A percentile compares a stretch with the other conserved stretches of the same genome.
These are phyloP conservation scores for Floccularia luteovirens DNA, from an alignment of 768 basidiomycete species.

Conservation along the genomic window DNA sequence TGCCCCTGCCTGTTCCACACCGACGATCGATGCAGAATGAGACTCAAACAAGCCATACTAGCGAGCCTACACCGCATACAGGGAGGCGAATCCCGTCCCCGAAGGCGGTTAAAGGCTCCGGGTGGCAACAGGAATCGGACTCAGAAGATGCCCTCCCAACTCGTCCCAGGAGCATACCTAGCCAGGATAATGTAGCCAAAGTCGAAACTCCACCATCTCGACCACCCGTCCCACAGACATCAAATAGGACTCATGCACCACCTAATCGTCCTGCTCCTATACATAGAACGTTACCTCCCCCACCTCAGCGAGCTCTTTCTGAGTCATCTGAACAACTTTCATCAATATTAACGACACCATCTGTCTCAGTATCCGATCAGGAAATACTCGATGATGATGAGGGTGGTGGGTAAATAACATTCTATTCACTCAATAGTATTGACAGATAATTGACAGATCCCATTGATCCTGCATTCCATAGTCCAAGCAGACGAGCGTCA, in stretches of 20 bases:
- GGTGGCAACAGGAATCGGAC: slow-evolving; percentile 2
- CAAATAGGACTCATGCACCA: not conserved
- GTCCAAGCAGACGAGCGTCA: slow-evolving; percentile 36
- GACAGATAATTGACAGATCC: slow-evolving; percentile 38
- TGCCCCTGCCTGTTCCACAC: slow-evolving; percentile 7
- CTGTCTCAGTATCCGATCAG: slow-evolving; percentile 16
- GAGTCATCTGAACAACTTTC: slow-evolving; percentile 5
- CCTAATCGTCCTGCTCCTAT: slow-evolving; percentile 5
- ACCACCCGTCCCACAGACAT: not conserved
- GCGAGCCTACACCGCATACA: slow-evolving; percentile 4
- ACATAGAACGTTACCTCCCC: slow-evolving; percentile 4
- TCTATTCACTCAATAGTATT: slow-evolving; percentile 2
- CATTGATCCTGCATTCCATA: slow-evolving; percentile 59
- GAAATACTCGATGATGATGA: slow-evolving; percentile 57
- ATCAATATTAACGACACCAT: slow-evolving; percentile 15
- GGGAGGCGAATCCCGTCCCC: slow-evolving; percentile 6
- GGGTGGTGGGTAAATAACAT: slow-evolving; percentile 36
- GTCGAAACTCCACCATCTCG: not conserved
- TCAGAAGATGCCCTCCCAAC: slow-evolving; percentile 4
- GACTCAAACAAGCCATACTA: not conserved
- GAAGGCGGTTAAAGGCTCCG: not conserved
- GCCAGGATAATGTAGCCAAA: not conserved
- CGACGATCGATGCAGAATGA: slow-evolving; percentile 5
- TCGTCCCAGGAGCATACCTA: not conserved
- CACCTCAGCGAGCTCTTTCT: not conserved